Base-by-base conservation (phyloP, 2,329 filamentous ascomycete species). In the Geosmithia putterillii region DNA sequence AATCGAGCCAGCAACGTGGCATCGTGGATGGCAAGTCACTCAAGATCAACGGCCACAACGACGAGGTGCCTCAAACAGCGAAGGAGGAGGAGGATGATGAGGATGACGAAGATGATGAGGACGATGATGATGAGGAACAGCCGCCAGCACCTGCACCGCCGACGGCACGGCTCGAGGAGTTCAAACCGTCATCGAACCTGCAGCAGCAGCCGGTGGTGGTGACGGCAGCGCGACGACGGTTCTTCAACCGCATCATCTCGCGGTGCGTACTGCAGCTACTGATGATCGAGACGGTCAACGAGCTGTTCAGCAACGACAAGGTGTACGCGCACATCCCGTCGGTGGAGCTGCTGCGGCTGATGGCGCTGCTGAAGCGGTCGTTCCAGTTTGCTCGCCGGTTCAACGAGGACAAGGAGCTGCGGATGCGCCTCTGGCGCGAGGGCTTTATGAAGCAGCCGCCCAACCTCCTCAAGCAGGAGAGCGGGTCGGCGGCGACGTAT, bases 391-490 rank as follows among this genome's bases (percentile, higher is more conserved):
- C 94, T 38, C 89, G 94, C 56, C 85, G 83, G 53, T 99, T 99
- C 72, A 99, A 99, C 61, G 87, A 88, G 49, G 89, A 98, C 65
- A 94, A 95, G 63, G 92, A 96, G 51, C 71, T 99, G 34, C 81
- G 92, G 39, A 94, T 94, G 74, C 79, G 86, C 17, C 72, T 99
- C 17, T 98, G 94, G 87, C 76, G 88, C 42, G 92, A 98, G 60
- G 92, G 94, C 1, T 99, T 98, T 71, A 99, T 99, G 92, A 95
- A 94, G 65, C 92, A 98, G 59, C 90, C 92, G 15, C 92, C 92
- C 3, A 99, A 99, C 55, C 71, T 99, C 12, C 74, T 99, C 23
- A 98, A 98, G 67, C 92, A 99, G 60, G 92, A 99, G 65, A 86
- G 79, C 47, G 90, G 92, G 36, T 86, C 83, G 44, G 92, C 92